These are phyloP conservation scores for Scytalidium lignicola DNA, from an alignment of 2,329 filamentous ascomycete genomes.

Conservation along the genomic window DNA sequence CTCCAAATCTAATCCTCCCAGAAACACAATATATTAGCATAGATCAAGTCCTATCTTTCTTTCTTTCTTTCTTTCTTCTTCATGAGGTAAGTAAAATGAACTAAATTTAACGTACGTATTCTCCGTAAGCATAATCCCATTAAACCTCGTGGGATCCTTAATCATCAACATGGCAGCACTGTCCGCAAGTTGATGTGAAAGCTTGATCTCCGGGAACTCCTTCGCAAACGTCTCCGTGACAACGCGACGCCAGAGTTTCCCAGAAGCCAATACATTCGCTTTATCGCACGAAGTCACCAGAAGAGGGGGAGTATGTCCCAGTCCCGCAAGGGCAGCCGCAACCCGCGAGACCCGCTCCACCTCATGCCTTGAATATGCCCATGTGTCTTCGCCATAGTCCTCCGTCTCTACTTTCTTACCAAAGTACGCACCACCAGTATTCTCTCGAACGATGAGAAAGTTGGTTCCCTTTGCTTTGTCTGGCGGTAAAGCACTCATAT, in stretches of 20 bases:
- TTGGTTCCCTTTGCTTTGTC: constrained; percentile 84
- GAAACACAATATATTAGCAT: too few species aligned
- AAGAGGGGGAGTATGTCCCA: constrained; percentile 65
- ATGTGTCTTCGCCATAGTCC: constrained; percentile 72
- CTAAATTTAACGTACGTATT: too few species aligned
- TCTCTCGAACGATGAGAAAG: constrained; percentile 83
- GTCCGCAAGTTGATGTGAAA: constrained; percentile 87
- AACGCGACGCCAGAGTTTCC: constrained; percentile 78
- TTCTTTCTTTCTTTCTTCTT: too few species aligned
- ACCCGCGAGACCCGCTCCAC: constrained; percentile 81
- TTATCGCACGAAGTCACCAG: constrained; percentile 85
- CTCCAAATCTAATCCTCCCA: too few species aligned
- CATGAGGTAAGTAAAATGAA: too few species aligned
- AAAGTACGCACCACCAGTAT: constrained; percentile 90
- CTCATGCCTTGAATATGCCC: constrained; percentile 76
- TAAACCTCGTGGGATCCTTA: constrained; percentile 79
- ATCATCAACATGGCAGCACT: constrained; percentile 91
- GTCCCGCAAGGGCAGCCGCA: constrained; percentile 65
- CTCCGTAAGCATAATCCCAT: constrained; percentile 83
- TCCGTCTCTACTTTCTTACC: constrained; percentile 75
- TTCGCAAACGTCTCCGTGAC: constrained; percentile 75
- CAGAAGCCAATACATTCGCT: constrained; percentile 88
- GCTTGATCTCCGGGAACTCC: constrained; percentile 78
- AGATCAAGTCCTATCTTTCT: too few species aligned
- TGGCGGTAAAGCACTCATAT: too few species aligned